Evolutionary conservation across 2,329 filamentous ascomycete genomes (phyloP), one percentile per base, ranked within the genome.

Genomic region (Neophaeococcomyces aloes): DNA sequence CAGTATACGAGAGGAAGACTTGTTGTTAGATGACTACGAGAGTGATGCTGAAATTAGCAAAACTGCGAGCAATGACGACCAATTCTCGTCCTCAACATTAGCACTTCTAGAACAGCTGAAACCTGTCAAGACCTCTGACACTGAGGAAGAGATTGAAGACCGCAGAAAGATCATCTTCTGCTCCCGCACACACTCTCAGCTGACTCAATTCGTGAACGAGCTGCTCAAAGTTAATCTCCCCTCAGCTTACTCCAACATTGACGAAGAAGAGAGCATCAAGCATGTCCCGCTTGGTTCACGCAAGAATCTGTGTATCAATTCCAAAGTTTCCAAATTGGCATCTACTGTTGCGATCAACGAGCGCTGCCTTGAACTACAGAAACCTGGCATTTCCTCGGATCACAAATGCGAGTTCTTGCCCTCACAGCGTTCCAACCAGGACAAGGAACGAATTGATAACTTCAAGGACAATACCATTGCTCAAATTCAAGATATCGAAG

Each of bases 401-500:
- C 79, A 79, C 52, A 80, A 75, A 57, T 98, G 91, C 58, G 65
- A 75, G 0, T 94, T 79, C 57, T 68, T 94, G 11, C 86, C 86
- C 0, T 81, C 72, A n/a, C 80, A 86, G 44, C 17, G 14, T 11
- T 42, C 15, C 13, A 25, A 21, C 18, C 83, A 91, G 2, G 81
- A 83, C 15, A 69, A 86, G 40, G 66, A 72, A 3, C 67, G 83
- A 19, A 77, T 86, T 0, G 77, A 87, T 43, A 77, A 85, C 38
- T 96, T 98, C 53, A 79, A 88, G 14, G 89, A 96, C 57, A 78
- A 84, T 52, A 76, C 84, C 1, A 67, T 96, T 29, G 87, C 91
- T 1, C 86, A 77, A 0, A 75, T 98, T 6, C 82, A 85, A 2
- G 91, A 98, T 57, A 96, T 98, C 44, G 91, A 98, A 61, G 91